Conservation (phyloP, 257 asterid genomes). For the Catharanthus roseus region DNA sequence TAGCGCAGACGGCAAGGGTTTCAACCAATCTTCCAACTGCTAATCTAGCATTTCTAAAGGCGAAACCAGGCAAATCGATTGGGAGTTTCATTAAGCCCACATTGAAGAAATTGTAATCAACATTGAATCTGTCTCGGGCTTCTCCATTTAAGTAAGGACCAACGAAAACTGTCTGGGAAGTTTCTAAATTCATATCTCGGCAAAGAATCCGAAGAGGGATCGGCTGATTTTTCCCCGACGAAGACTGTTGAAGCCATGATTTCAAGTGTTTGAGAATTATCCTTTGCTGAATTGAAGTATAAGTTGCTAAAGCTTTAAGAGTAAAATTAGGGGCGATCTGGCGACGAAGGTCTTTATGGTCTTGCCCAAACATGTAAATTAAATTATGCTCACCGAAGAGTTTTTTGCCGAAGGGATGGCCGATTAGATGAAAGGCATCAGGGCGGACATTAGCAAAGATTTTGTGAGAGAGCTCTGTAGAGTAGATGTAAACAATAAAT, state of each 20-base stretch:
- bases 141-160: conserved; percentile 58
- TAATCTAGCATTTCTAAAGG: conserved; percentile 69
- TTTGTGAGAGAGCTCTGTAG: conserved; percentile 69
- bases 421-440: conserved; percentile 85
- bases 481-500: conserved; percentile 71
- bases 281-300: conserved; percentile 55
- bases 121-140: conserved; percentile 47
- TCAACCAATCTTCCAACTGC: conserved; percentile 56
- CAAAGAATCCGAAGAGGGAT: conserved; percentile 60
- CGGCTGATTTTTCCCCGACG: conserved; percentile 16
- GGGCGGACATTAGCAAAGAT: conserved; percentile 83
- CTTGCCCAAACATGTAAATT: conserved; percentile 83
- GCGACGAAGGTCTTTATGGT: conserved; percentile 78
- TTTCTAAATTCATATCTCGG: conserved; percentile 80
- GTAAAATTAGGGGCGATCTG: conserved; percentile 81
- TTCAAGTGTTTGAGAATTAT: conserved; percentile 56
- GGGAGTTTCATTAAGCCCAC: conserved; percentile 84
- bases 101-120: conserved; percentile 68
- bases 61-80: conserved; percentile 80
- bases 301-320: conserved; percentile 64
- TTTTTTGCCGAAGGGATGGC: conserved; percentile 84
- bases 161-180: conserved; percentile 85
- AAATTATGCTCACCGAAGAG: conserved; percentile 83
- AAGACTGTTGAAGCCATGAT: conserved; percentile 42
- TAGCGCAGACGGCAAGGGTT: conserved; percentile 54